Conservation (phyloP, 2,329 filamentous ascomycete species). For the Helicocarpus griseus region DNA sequence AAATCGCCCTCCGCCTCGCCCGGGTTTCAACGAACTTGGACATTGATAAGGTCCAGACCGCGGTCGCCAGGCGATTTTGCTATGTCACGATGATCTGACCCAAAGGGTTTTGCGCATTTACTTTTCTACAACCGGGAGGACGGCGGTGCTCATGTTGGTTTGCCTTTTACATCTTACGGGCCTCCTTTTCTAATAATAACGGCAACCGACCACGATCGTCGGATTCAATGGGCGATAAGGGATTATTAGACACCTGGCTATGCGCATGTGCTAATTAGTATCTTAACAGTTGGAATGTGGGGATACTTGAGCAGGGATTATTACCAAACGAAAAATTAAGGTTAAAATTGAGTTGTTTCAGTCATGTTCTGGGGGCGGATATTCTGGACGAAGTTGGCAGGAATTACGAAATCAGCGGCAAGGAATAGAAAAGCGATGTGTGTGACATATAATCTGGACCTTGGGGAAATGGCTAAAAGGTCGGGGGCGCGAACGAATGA, state of each 20-base stretch:
- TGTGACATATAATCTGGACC: background rate
- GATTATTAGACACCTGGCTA: background rate
- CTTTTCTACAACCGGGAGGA: background rate
- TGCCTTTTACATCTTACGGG: background rate
- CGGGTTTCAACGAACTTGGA: conserved; percentile 14
- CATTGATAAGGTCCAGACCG: conserved; percentile 10
- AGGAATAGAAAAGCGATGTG: background rate
- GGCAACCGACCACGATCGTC: background rate
- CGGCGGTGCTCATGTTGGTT: background rate
- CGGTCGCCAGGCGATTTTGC: conserved; percentile 2
- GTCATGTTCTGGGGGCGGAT: background rate
- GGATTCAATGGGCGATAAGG: background rate
- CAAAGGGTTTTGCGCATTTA: background rate
- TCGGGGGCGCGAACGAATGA: background rate
- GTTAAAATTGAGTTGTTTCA: background rate
- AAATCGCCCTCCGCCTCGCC: conserved; percentile 11
- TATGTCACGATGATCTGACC: background rate
- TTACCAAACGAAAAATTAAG: background rate
- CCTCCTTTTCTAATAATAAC: too few relatives aligned
- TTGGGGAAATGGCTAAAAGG: background rate
- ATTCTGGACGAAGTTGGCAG: background rate
- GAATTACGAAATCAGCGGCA: background rate
- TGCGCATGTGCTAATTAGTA: background rate
- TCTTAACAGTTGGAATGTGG: background rate
- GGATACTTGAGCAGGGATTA: background rate